Percentiles rank a stretch among this genome's conserved stretches.
Conservation (phyloP, 2,329 filamentous ascomycete genomes). For the Arthroderma uncinatum region DNA sequence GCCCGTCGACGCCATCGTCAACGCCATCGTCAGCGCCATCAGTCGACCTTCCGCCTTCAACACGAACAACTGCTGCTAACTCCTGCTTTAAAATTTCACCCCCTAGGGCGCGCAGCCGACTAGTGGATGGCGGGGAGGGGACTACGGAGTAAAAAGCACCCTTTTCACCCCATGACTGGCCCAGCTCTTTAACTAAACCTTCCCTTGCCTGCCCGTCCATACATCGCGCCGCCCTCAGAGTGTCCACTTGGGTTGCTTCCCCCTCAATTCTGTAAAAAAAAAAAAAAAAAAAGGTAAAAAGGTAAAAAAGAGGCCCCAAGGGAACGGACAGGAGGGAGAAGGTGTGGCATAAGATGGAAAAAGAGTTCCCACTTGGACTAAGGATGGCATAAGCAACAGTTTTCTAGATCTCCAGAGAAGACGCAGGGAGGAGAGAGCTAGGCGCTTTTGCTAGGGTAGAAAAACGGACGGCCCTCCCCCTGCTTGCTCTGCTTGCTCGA, state of each 20-base stretch:
- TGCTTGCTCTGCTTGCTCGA: neutral
- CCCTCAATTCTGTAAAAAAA: neutral
- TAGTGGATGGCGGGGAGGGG: neutral
- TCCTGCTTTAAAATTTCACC: neutral
- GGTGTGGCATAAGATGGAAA: neutral
- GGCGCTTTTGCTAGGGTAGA: neutral
- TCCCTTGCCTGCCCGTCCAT: neutral
- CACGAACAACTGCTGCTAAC: neutral
- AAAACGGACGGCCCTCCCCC: neutral
- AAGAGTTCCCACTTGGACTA: neutral
- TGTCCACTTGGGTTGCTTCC: neutral
- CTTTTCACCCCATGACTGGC: neutral
- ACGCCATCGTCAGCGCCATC: neutral
- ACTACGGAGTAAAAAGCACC: neutral
- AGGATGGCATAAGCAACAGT: constrained; percentile 3
- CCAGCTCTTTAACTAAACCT: neutral
- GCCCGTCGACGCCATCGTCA: too few species aligned
- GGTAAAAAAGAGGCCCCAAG: neutral
- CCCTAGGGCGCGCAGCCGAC: neutral
- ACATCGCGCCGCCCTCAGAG: neutral
- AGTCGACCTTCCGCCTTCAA: neutral
- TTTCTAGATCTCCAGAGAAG: constrained; percentile 2
- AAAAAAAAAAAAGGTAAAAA: neutral
- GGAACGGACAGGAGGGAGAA: neutral
- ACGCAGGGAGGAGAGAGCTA: neutral